phyloP scores from a whole-genome alignment of 768 basidiomycete species.

The Auricularia heimuer region DNA sequence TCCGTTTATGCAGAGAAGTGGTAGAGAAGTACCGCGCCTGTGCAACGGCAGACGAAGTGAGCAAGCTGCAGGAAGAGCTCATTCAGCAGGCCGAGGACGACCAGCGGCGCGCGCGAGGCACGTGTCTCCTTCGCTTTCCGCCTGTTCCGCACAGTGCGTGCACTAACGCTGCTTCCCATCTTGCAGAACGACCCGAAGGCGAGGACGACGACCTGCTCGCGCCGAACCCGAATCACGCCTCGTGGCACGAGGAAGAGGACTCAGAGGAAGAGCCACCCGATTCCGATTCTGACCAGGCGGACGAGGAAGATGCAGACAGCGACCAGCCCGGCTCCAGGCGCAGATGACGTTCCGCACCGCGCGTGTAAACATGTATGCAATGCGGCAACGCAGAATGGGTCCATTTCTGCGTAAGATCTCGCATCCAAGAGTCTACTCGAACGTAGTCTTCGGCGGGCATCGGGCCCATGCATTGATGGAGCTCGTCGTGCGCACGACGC shows the following conservation, averaged over 20 bases:
- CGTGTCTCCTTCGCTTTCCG: conserved; percentile 7
- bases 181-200: conserved; percentile 12
- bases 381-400: too few species aligned
- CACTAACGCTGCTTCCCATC: neutral
- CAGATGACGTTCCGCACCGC: too few species aligned
- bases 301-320: neutral
- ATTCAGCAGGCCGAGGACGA: conserved; percentile 57
- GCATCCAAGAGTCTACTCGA: too few species aligned
- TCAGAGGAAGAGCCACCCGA: conserved; percentile 6
- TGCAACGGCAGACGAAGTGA: conserved; percentile 46
- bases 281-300: too few species aligned
- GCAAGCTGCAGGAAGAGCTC: conserved; percentile 52
- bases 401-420: too few species aligned
- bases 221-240: conserved; percentile 56
- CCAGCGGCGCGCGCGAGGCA: conserved; percentile 45
- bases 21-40: conserved; percentile 74
- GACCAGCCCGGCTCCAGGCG: too few species aligned
- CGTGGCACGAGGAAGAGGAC: conserved; percentile 10
- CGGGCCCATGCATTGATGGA: too few species aligned
- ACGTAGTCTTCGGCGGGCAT: too few species aligned
- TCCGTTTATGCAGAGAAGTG: conserved; percentile 32
- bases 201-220: conserved; percentile 54
- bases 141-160: conserved; percentile 3
- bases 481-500: too few species aligned
- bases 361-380: too few species aligned